Percentiles rank a stretch among this genome's conserved stretches.
Conservation (phyloP, 805 yeast species). For the Clavispora phyllophila region DNA sequence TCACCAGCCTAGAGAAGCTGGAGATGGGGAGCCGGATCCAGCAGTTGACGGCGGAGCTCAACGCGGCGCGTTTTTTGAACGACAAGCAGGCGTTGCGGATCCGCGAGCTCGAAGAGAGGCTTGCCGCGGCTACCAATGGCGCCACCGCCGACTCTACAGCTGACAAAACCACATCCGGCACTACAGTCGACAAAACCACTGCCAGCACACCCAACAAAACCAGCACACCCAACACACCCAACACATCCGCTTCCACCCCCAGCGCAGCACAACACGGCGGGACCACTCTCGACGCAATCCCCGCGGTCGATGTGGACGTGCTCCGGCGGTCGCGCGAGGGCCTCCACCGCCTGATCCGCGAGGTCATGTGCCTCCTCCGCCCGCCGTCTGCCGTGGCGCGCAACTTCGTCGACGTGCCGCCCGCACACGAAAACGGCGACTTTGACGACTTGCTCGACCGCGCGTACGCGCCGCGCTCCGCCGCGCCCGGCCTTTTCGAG, state of each 20-base stretch:
- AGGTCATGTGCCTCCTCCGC: constrained; percentile 12
- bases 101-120: constrained; percentile 30
- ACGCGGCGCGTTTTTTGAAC: constrained; percentile 37
- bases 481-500: constrained; percentile 6
- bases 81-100: constrained; percentile 38
- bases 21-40: constrained; percentile 48
- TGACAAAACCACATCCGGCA: too few relatives aligned
- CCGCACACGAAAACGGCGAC: constrained; percentile 7
- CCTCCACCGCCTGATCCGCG: constrained; percentile 12
- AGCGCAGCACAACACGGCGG: too few relatives aligned
- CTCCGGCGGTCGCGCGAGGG: constrained; percentile 12
- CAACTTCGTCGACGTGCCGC: constrained; percentile 1
- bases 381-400: constrained; percentile 10
- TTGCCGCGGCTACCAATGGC: constrained; percentile 1
- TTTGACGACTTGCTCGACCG: constrained; percentile 6
- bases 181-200: too few relatives aligned
- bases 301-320: constrained; percentile 12
- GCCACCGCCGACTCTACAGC: too few relatives aligned
- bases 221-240: too few relatives aligned
- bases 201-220: too few relatives aligned
- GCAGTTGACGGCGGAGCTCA: constrained; percentile 49
- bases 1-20: constrained; percentile 48
- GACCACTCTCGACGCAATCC: constrained; percentile 4
- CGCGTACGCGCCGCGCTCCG: constrained; percentile 1
- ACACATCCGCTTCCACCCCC: too few relatives aligned